These are phyloP conservation scores for Solanum chiquidenum DNA, from an alignment of 257 asterid genomes.

Conservation along the genomic window DNA sequence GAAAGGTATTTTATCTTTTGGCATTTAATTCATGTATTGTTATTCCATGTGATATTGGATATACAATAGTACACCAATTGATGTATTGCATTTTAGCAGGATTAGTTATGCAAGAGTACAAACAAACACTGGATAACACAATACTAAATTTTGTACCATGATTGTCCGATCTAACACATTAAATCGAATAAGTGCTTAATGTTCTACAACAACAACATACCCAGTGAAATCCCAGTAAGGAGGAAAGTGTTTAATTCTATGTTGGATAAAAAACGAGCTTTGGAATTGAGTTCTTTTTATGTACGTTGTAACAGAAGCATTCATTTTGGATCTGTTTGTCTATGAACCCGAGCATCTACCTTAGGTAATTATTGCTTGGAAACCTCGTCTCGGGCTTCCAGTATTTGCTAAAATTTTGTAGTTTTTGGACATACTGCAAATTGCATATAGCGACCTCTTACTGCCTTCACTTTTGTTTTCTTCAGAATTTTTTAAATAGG, in stretches of 20 bases:
- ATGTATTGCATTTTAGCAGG: background rate
- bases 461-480: background rate
- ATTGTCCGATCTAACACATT: background rate
- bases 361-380: background rate
- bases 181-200: background rate
- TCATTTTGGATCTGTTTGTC: background rate
- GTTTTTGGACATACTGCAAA: background rate
- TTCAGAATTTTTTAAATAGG: background rate
- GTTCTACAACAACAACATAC: background rate
- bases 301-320: background rate
- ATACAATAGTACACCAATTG: background rate
- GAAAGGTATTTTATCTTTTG: background rate
- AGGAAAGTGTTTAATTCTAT: background rate
- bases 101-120: background rate
- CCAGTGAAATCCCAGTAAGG: background rate
- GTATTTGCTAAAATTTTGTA: background rate
- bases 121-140: background rate
- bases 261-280: background rate
- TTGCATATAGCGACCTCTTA: background rate
- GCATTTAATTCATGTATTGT: background rate
- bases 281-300: background rate
- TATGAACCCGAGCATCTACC: background rate
- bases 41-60: background rate
- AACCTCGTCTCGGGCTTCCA: background rate
- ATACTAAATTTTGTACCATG: background rate